phyloP scores from a whole-genome alignment of 1,139 yeast species.

The Suhomyces choctaworum region DNA sequence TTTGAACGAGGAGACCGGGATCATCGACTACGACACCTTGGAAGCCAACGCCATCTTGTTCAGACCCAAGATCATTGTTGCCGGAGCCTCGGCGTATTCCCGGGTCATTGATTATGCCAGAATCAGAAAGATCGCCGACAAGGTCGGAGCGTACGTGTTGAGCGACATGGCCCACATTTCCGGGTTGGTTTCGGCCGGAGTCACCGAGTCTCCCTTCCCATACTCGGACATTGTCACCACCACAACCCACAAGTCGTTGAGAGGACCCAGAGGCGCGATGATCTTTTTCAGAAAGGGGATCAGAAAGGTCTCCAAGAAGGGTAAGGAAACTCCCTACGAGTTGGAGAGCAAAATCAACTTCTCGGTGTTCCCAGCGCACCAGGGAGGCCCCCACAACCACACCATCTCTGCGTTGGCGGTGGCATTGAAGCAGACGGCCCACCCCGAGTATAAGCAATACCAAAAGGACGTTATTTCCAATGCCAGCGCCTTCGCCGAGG shows the following conservation, averaged over 20 bases:
- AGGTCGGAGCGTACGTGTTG: constrained; percentile 87
- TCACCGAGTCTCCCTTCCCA: constrained; percentile 89
- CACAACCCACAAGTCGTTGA: constrained; percentile 92
- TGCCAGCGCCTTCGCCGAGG: constrained; percentile 74
- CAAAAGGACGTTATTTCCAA: constrained; percentile 80
- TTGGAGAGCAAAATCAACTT: constrained; percentile 89
- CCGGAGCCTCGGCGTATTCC: constrained; percentile 96
- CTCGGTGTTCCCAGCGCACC: constrained; percentile 98
- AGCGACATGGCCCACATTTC: constrained; percentile 98
- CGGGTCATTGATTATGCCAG: constrained; percentile 87
- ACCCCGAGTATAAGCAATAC: constrained; percentile 84
- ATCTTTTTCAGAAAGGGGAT: constrained; percentile 94
- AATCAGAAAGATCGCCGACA: constrained; percentile 86
- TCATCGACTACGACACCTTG: constrained; percentile 87
- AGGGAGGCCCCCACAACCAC: constrained; percentile 99
- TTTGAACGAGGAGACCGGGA: constrained; percentile 78
- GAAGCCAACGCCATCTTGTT: constrained; percentile 81
- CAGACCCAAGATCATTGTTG: constrained; percentile 93
- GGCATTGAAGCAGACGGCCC: constrained; percentile 84
- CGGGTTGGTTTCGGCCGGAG: constrained; percentile 91
- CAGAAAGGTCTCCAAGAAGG: constrained; percentile 80
- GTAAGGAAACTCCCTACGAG: constrained; percentile 83
- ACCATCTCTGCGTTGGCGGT: constrained; percentile 94
- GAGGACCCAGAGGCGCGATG: constrained; percentile 99
- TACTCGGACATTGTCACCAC: constrained; percentile 95